A percentile compares a stretch with the other conserved stretches of the same genome.
Evolutionary conservation across 306 rosid genomes (phyloP).

Genomic region (Canavalia gladiata): DNA sequence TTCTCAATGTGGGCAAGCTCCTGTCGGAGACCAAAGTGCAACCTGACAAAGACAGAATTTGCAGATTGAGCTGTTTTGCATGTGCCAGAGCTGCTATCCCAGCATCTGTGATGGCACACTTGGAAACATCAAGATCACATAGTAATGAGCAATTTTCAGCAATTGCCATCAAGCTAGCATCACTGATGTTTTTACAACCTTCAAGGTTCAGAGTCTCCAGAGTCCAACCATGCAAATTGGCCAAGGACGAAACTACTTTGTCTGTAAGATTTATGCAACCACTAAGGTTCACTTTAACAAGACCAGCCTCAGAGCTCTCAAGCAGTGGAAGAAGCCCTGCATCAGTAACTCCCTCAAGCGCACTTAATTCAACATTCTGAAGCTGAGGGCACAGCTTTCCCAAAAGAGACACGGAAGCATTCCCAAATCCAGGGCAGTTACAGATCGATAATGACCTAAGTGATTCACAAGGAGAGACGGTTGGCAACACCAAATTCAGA

Average conservation of each 20-base stretch:
- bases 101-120: constrained; percentile 73
- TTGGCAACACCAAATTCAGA: constrained; percentile 56
- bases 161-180: constrained; percentile 77
- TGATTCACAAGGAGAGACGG: constrained; percentile 62
- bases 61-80: constrained; percentile 64
- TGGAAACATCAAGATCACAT: constrained; percentile 82
- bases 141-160: constrained; percentile 79
- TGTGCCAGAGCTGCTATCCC: constrained; percentile 77
- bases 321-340: constrained; percentile 79
- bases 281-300: constrained; percentile 77
- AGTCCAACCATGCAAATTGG: constrained; percentile 82
- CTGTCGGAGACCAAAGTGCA: constrained; percentile 75
- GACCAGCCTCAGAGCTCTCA: constrained; percentile 76
- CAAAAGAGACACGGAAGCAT: constrained; percentile 64
- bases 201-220: constrained; percentile 77
- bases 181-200: constrained; percentile 75
- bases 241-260: constrained; percentile 67
- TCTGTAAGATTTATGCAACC: constrained; percentile 81
- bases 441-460: constrained; percentile 69
- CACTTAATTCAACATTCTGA: constrained; percentile 76
- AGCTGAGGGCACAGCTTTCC: constrained; percentile 87
- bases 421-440: constrained; percentile 91
- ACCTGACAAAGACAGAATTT: constrained; percentile 81
- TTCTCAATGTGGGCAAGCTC: constrained; percentile 68
- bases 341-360: constrained; percentile 80